Conservation (phyloP, 768 basidiomycete genomes). For the Termitomyces sp. region DNA sequence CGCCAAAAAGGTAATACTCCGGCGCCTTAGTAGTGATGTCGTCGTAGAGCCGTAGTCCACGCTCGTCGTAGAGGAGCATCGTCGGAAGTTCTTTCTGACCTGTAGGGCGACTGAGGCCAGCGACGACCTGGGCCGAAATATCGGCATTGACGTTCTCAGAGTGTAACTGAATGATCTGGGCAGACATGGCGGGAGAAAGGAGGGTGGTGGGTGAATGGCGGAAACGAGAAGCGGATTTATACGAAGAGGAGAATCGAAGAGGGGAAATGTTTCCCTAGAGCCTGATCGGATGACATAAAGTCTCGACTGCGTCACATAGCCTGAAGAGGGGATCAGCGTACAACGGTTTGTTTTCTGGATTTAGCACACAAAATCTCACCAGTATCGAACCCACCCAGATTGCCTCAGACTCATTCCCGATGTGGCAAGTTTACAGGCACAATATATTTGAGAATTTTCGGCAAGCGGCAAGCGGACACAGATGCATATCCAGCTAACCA, state of each 20-base stretch:
- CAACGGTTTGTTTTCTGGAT: neutral
- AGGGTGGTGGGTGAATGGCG: neutral
- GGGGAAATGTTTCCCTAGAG: constrained; percentile 1
- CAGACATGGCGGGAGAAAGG: constrained; percentile 28
- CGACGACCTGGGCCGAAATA: constrained; percentile 43
- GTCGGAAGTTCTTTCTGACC: constrained; percentile 73
- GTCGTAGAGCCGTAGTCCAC: constrained; percentile 84
- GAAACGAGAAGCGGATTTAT: neutral
- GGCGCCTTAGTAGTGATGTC: constrained; percentile 71
- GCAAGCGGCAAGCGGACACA: neutral
- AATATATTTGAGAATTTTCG: neutral
- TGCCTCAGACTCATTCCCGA: neutral
- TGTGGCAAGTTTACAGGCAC: neutral
- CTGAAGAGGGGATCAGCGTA: neutral
- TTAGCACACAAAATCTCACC: neutral
- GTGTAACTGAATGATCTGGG: constrained; percentile 51
- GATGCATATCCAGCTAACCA: neutral
- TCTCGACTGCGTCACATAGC: constrained; percentile 5
- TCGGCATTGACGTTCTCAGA: constrained; percentile 28
- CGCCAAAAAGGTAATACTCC: constrained; percentile 89
- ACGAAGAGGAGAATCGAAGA: neutral
- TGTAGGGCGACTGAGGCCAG: constrained; percentile 50
- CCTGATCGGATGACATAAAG: constrained; percentile 11
- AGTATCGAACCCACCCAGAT: neutral
- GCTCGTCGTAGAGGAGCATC: constrained; percentile 81